These are phyloP conservation scores for Staphylotrichum tortipilum DNA, from an alignment of 495 filamentous ascomycete species.

Conservation along the genomic window DNA sequence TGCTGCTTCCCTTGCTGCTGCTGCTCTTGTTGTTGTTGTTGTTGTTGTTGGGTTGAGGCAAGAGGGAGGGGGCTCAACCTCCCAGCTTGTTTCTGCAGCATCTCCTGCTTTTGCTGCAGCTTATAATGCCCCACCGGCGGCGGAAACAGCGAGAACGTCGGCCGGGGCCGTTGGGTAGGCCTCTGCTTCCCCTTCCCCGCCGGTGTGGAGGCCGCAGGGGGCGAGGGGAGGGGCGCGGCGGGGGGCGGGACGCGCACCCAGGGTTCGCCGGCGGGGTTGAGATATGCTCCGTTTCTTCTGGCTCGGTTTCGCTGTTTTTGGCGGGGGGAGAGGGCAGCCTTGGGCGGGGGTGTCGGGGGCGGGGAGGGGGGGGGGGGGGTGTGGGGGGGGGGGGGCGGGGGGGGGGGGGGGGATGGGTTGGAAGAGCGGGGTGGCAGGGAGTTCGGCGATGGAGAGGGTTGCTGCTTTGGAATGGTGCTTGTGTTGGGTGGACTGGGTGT, in stretches of 20 bases:
- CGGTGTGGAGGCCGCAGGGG: neutral
- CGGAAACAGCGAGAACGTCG: conserved; percentile 2
- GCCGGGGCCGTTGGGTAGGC: neutral
- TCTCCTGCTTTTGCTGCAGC: neutral
- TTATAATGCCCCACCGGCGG: neutral
- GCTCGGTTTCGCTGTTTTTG: neutral
- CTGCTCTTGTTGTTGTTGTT: neutral
- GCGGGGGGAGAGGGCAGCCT: no score
- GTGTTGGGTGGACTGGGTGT: conserved; percentile 1
- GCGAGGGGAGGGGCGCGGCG: neutral
- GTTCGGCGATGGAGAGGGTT: neutral
- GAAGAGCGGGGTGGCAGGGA: neutral
- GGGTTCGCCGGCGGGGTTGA: conserved; percentile 15
- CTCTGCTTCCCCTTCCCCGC: no score
- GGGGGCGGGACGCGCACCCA: conserved; percentile 13
- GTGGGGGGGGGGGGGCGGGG: neutral
- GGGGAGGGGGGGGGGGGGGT: neutral
- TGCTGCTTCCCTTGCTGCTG: neutral
- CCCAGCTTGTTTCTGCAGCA: no score
- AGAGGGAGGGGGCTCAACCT: no score
- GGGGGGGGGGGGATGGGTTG: neutral
- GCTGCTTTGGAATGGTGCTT: neutral
- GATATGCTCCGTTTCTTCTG: conserved; percentile 1
- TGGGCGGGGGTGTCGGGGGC: neutral
- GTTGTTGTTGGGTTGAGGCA: neutral